phyloP scores from a whole-genome alignment of 805 yeast genomes.

The Yamadazyma sp. region DNA sequence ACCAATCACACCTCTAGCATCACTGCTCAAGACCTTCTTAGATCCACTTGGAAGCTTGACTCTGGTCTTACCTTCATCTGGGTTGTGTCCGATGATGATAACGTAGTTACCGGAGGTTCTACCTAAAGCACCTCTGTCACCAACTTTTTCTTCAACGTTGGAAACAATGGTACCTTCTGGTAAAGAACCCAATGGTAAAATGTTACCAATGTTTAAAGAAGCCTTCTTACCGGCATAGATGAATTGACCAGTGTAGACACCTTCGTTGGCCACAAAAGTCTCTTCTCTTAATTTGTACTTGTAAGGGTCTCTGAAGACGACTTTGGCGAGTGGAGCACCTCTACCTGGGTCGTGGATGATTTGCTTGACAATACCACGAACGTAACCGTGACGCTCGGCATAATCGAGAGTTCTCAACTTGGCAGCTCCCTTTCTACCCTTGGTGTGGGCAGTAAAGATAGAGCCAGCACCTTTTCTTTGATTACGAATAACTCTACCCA shows the following conservation, averaged over 20 bases:
- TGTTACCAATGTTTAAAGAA: slow-evolving; percentile 94
- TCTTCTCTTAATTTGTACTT: slow-evolving; percentile 96
- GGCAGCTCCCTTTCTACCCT: slow-evolving; percentile 99
- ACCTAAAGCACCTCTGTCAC: slow-evolving; percentile 99
- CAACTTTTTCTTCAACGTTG: slow-evolving; percentile 97
- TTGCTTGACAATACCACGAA: slow-evolving; percentile 98
- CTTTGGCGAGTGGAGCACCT: slow-evolving; percentile 99
- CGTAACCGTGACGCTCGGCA: slow-evolving; percentile 99
- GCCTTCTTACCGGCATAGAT: slow-evolving; percentile 99
- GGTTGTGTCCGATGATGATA: slow-evolving; percentile 98
- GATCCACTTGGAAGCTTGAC: slow-evolving; percentile 99
- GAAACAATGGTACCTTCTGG: slow-evolving; percentile 99
- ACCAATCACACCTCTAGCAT: slow-evolving; percentile 99
- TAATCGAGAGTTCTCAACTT: slow-evolving; percentile 98
- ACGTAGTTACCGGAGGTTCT: slow-evolving; percentile 99
- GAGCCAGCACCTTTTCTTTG: slow-evolving; percentile 99
- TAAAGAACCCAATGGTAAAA: slow-evolving; percentile 92
- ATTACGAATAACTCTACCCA: slow-evolving; percentile 99
- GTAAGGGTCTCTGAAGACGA: slow-evolving; percentile 99
- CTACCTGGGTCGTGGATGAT: slow-evolving; percentile 99
- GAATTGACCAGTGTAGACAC: slow-evolving; percentile 99
- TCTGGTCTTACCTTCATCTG: slow-evolving; percentile 98
- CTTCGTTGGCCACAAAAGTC: slow-evolving; percentile 99
- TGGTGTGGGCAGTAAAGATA: slow-evolving; percentile 99
- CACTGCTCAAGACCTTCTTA: slow-evolving; percentile 92